Conservation (phyloP, 2,329 filamentous ascomycete genomes). For the Arthroderma uncinatum region DNA sequence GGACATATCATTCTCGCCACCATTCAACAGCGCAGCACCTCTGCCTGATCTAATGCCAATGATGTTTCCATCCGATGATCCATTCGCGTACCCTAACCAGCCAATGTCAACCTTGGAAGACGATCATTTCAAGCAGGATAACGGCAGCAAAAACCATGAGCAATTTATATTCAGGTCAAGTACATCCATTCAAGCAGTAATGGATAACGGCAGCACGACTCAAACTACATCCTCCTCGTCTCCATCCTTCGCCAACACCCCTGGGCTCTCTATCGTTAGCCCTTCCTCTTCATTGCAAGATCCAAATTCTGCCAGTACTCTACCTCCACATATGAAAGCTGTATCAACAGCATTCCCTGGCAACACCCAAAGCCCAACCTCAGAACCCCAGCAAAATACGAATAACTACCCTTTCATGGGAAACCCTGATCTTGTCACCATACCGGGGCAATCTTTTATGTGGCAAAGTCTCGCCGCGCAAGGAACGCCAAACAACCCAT, state of each 20-base stretch:
- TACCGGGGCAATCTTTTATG: slow-evolving; percentile 32
- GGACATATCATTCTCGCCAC: slow-evolving; percentile 23
- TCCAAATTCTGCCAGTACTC: not conserved
- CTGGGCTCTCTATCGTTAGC: not conserved
- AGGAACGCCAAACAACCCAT: slow-evolving; percentile 9
- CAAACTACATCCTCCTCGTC: slow-evolving; percentile 8
- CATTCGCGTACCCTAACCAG: slow-evolving; percentile 41
- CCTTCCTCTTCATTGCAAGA: slow-evolving; percentile 1
- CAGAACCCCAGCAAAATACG: slow-evolving; percentile 3
- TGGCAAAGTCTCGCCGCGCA: slow-evolving; percentile 28
- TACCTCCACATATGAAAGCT: slow-evolving; percentile 10
- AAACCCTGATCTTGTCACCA: slow-evolving; percentile 33
- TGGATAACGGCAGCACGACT: slow-evolving; percentile 1
- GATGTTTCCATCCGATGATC: slow-evolving; percentile 42
- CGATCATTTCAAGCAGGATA: slow-evolving; percentile 27
- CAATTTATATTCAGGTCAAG: slow-evolving; percentile 11
- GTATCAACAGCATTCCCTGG: slow-evolving; percentile 11
- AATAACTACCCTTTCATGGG: slow-evolving; percentile 25
- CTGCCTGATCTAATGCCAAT: slow-evolving; percentile 40
- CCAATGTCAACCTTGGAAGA: slow-evolving; percentile 39
- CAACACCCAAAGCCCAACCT: slow-evolving; percentile 9
- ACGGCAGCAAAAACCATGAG: slow-evolving; percentile 1
- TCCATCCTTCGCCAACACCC: slow-evolving; percentile 9
- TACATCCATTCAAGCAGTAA: slow-evolving; percentile 6
- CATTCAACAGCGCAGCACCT: slow-evolving; percentile 24